Evolutionary conservation across 306 rosid species (phyloP), one percentile per base, ranked within the genome.

Genomic region (Quercus bicolor): DNA sequence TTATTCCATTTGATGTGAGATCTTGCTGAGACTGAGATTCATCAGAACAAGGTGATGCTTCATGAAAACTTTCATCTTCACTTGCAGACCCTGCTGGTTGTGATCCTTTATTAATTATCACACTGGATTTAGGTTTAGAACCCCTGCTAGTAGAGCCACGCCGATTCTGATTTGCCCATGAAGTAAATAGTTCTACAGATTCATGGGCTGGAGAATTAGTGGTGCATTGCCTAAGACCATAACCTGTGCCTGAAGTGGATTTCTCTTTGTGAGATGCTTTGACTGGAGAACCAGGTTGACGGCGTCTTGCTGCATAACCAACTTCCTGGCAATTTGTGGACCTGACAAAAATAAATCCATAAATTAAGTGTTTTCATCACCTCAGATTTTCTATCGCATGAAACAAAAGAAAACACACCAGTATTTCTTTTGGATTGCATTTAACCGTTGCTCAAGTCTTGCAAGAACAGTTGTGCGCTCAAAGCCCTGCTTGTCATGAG

Each of bases 401-500:
- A 4, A 31, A 13, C 23, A 4, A 18, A 73, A 53, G 76, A 56
- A 72, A n/a, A 20, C 52, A n/a, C 5, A 74, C 77, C 77, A 74
- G 33, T 56, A 74, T 10, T 2, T 34, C 77, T 56, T 74, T 34
- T 74, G 77, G 14, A 56, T 29, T 10, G 3, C 4, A 6, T 5
- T 1, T 28, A 74, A 56, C 3, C 68, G n/a, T 11, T 60, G 33
- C 31, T 74, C 77, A 16, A 74, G 68, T 23, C 54, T 74, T 19
- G 77, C 20, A 6, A 74, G 68, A n/a, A 21, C 77, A 19, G 4
- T 20, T n/a, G 77, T 74, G 14, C 33, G 66, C 54, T 74, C 77
- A 57, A 74, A 74, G n/a, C 77, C 77, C 26, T 74, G 77, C 37
- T 74, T 56, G 37, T 69, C 79, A 57, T 73, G 82, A 40, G 68